These are phyloP conservation scores for Skeletonema potamos DNA, from an alignment of 108 stramenopile species.

Conservation along the genomic window DNA sequence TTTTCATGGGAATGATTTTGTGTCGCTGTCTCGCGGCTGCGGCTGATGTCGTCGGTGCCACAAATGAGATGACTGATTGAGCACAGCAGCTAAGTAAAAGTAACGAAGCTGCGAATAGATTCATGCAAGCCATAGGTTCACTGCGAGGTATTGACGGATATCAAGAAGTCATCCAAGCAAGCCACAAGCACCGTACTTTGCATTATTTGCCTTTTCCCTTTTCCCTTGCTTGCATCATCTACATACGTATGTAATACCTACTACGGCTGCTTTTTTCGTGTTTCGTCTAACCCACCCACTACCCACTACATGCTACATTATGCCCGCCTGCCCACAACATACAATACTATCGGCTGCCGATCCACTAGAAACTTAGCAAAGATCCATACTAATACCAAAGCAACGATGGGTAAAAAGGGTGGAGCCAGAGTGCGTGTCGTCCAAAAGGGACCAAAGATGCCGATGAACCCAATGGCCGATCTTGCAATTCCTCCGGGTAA, in stretches of 20 bases:
- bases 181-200: too few relatives aligned
- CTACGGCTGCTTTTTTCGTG: too few relatives aligned
- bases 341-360: too few relatives aligned
- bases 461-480: conserved; percentile 60
- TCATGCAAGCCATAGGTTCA: neutral
- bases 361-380: too few relatives aligned
- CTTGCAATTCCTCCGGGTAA: conserved; percentile 46
- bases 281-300: too few relatives aligned
- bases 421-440: conserved; percentile 72
- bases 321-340: too few relatives aligned
- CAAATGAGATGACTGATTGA: neutral
- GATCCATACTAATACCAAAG: neutral
- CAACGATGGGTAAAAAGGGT: conserved; percentile 66
- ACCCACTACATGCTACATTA: too few relatives aligned
- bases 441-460: conserved; percentile 66
- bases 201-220: too few relatives aligned
- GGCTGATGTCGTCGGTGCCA: neutral
- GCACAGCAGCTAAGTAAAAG: neutral
- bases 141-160: too few relatives aligned
- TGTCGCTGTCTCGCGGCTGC: neutral
- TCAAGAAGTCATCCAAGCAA: too few relatives aligned
- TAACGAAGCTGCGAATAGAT: neutral
- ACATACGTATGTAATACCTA: too few relatives aligned
- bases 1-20: neutral
- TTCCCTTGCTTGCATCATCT: too few relatives aligned